These are phyloP conservation scores for Kwoniella newhampshirensis DNA, from an alignment of 768 basidiomycete genomes.

Conservation along the genomic window DNA sequence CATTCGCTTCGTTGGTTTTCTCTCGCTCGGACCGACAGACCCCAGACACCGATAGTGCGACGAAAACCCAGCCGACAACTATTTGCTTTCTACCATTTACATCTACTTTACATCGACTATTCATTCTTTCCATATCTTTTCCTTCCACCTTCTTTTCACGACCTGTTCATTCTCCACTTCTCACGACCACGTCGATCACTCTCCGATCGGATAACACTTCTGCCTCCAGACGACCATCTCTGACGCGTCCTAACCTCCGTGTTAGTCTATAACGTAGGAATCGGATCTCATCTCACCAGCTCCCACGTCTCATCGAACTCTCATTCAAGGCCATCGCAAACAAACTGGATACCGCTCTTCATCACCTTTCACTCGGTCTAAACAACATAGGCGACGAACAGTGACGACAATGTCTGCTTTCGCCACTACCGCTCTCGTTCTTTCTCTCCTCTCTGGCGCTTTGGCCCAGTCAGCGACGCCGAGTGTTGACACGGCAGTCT, in stretches of 20 bases:
- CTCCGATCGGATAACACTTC: too few species aligned
- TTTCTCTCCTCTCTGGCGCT: constrained; percentile 13
- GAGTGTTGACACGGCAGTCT: constrained; percentile 20
- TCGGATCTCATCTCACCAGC: neutral
- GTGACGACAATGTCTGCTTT: constrained; percentile 11
- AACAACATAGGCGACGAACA: neutral
- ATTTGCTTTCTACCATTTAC: too few species aligned
- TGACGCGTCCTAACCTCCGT: too few species aligned
- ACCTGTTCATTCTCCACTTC: neutral
- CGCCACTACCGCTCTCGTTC: constrained; percentile 16
- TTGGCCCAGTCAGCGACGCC: constrained; percentile 16
- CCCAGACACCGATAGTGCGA: too few species aligned
- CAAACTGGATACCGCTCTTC: constrained; percentile 2
- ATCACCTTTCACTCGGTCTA: neutral
- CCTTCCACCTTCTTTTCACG: neutral
- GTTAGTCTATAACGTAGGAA: too few species aligned
- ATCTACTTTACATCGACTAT: neutral
- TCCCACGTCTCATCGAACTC: neutral
- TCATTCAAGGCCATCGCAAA: neutral
- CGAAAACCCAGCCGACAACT: too few species aligned
- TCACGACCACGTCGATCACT: too few species aligned
- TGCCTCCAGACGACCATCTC: too few species aligned
- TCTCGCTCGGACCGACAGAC: too few species aligned
- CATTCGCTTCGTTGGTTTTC: neutral
- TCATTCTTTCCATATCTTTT: neutral